Evolutionary conservation across 2,329 filamentous ascomycete genomes (phyloP).

Genomic region (Aspergillus fructus): DNA sequence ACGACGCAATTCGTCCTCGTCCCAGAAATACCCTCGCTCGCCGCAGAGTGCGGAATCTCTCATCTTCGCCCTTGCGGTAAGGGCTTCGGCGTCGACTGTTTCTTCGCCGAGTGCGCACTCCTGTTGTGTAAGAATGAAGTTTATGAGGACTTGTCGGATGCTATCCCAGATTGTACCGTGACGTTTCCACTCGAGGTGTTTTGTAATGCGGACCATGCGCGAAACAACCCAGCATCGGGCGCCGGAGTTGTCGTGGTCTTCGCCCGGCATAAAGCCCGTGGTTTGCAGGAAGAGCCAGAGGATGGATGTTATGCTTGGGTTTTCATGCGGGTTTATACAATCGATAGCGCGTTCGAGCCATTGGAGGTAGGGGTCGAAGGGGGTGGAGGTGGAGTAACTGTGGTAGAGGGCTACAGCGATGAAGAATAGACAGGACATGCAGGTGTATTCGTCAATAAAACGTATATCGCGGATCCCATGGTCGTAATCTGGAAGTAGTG

Average conservation of each 20-base stretch:
- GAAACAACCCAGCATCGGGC: constrained; percentile 34
- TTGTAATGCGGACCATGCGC: constrained; percentile 31
- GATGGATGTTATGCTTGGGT: constrained; percentile 30
- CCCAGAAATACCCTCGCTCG: constrained; percentile 22
- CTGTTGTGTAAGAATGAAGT: constrained; percentile 28
- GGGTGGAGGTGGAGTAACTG: constrained; percentile 24
- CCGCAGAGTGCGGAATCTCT: neutral
- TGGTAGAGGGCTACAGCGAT: constrained; percentile 29
- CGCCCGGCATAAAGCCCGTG: constrained; percentile 24
- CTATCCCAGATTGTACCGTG: constrained; percentile 29
- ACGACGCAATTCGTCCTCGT: constrained; percentile 29
- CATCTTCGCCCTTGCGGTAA: constrained; percentile 23
- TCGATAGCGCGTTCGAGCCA: constrained; percentile 28
- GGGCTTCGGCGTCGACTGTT: constrained; percentile 20
- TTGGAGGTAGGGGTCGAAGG: constrained; percentile 28
- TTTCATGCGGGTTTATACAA: constrained; percentile 23
- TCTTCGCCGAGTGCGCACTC: constrained; percentile 29
- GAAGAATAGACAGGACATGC: constrained; percentile 33
- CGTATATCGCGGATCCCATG: constrained; percentile 33
- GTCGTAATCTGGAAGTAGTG: constrained; percentile 31
- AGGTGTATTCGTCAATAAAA: constrained; percentile 34
- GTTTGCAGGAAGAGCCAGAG: constrained; percentile 33
- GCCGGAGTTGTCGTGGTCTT: constrained; percentile 22
- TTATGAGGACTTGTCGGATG: constrained; percentile 25
- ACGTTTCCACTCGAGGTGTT: constrained; percentile 31